Evolutionary conservation across 139 green algal genomes (phyloP), one percentile per base, ranked within the genome.

Genomic region (Ettlia oleoabundans): DNA sequence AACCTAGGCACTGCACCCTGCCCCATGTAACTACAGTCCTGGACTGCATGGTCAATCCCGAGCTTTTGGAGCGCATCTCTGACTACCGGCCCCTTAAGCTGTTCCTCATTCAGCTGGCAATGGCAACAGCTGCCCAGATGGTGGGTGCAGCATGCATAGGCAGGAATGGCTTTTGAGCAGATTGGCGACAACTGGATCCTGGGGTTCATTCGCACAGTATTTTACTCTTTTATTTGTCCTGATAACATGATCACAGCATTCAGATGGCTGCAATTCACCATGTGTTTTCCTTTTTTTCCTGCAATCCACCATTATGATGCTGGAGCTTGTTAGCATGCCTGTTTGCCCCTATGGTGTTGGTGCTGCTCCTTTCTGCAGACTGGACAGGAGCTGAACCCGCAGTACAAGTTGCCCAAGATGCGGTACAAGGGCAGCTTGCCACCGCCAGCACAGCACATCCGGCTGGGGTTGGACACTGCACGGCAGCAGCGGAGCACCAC

Each of bases 391-490:
- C 85, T 96, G 66, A 85, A 93, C 61, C 68, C 70, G 22, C 89
- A 92, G 80, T 96, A 91, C 89, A 95, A 95, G 83, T 88, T 96
- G 85, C 93, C 93, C 51, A 93, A 92, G 71, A 94, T 96, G 90
- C 74, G 81, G 67, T 96, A 96, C 90, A 96, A 96, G 81, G 93
- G 93, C 2, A 84, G 88, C 8, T 76, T 91, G n/a, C 64, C 78
- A 19, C 52, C 64, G 15, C 73, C 53, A 3, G 33, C 35, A 13
- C 85, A 89, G 73, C 83, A 81, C 41, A 88, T 92, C 30, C 80
- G 84, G 0, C 7, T 38, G 65, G 38, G 15, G 40, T 21, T 5
- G 8, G 37, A 10, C 65, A 6, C 15, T 21, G 30, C 15, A 51
- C 51, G 19, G 73, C 53, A 2, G 4, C 72, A 53, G 72, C 22